Evolutionary conservation across 768 basidiomycete species (phyloP).

Genomic region (Tulasnella sp.): DNA sequence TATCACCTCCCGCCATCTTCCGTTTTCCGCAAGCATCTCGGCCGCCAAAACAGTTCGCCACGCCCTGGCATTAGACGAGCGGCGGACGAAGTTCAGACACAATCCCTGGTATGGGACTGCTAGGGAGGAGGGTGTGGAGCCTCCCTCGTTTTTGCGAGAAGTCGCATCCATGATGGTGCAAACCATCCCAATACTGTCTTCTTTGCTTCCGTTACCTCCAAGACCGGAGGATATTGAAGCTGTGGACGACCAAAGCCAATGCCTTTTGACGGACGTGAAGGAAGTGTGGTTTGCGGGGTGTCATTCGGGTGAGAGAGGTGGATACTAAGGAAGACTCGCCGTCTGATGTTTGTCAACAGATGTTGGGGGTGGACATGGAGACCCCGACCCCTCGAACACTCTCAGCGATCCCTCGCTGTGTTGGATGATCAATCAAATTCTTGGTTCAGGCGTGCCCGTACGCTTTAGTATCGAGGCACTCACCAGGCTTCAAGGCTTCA

Average conservation of each 20-base stretch:
- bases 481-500: not conserved
- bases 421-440: slow-evolving; percentile 10
- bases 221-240: not conserved
- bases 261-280: slow-evolving; percentile 26
- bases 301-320: slow-evolving; percentile 33
- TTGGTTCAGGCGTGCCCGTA: not conserved
- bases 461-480: not conserved
- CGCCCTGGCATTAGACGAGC: slow-evolving; percentile 47
- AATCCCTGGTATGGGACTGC: slow-evolving; percentile 60
- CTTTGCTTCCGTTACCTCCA: not conserved
- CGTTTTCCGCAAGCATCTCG: slow-evolving; percentile 38
- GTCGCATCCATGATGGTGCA: not conserved
- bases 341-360: not conserved
- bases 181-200: not conserved
- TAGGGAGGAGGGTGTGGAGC: slow-evolving; percentile 40
- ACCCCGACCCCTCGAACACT: not conserved
- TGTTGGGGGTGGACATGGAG: not conserved
- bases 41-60: slow-evolving; percentile 39
- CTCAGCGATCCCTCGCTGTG: not conserved
- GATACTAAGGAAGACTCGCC: not conserved
- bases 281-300: slow-evolving; percentile 41
- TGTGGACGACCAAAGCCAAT: not conserved
- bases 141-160: slow-evolving; percentile 35
- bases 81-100: slow-evolving; percentile 64
- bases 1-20: slow-evolving; percentile 34